phyloP scores from a whole-genome alignment of 2,329 filamentous ascomycete genomes.

The Xylariaceae sp. region DNA sequence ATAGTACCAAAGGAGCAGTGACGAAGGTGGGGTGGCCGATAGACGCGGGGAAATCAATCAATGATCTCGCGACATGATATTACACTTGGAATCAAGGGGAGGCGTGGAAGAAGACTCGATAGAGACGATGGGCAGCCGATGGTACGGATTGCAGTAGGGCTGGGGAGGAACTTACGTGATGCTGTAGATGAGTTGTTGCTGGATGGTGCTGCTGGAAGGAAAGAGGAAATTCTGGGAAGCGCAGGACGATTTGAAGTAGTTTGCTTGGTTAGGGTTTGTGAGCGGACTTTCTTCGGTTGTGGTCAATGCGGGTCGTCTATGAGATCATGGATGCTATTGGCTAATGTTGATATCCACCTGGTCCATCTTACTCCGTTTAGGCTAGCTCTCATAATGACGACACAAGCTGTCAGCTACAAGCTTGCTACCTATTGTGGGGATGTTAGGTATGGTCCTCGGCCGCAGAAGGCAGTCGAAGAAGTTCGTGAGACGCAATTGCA shows the following conservation, averaged over 20 bases:
- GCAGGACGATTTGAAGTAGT: constrained; percentile 24
- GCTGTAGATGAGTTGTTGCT: constrained; percentile 29
- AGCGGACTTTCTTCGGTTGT: constrained; percentile 23
- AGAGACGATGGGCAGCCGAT: neutral
- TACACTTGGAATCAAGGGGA: neutral
- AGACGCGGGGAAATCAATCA: too few relatives aligned
- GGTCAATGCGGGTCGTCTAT: constrained; percentile 1
- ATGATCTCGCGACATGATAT: neutral
- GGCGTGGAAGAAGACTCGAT: neutral
- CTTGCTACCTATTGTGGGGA: too few relatives aligned
- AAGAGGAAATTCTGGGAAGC: constrained; percentile 16
- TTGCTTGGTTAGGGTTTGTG: constrained; percentile 26
- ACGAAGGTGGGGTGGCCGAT: too few relatives aligned
- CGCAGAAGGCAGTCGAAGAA: too few relatives aligned
- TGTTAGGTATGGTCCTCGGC: too few relatives aligned
- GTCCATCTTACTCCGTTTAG: neutral
- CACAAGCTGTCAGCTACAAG: neutral
- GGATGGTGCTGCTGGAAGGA: constrained; percentile 26
- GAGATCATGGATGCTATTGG: too few relatives aligned
- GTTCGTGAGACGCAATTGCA: too few relatives aligned
- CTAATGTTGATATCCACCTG: neutral
- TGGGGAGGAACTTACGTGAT: constrained; percentile 21
- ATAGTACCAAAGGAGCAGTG: too few relatives aligned
- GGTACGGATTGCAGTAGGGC: neutral
- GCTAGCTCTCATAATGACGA: neutral